Conservation (phyloP, 1,139 yeast species). For the Arxiozyma slooffiae region DNA sequence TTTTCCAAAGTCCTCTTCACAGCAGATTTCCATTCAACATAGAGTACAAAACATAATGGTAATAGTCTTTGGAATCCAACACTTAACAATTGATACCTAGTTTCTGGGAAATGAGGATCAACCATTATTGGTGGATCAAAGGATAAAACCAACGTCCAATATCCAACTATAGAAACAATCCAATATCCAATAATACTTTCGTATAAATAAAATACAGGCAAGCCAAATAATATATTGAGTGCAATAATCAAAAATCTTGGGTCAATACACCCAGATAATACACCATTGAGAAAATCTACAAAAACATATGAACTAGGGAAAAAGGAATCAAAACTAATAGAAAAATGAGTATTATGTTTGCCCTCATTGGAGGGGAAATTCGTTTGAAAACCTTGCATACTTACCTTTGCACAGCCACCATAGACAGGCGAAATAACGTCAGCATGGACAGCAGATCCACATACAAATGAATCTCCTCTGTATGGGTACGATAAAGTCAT, state of each 20-base stretch:
- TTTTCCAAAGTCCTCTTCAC: slow-evolving; percentile 34
- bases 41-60: slow-evolving; percentile 64
- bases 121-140: slow-evolving; percentile 71
- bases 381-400: slow-evolving; percentile 47
- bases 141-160: slow-evolving; percentile 74
- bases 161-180: slow-evolving; percentile 57
- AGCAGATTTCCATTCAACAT: slow-evolving; percentile 59
- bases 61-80: slow-evolving; percentile 63
- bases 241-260: slow-evolving; percentile 50
- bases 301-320: slow-evolving; percentile 70
- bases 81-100: slow-evolving; percentile 55
- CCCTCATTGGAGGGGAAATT: slow-evolving; percentile 42
- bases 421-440: slow-evolving; percentile 60
- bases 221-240: slow-evolving; percentile 49
- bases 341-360: slow-evolving; percentile 39
- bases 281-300: slow-evolving; percentile 30
- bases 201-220: slow-evolving; percentile 49
- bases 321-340: slow-evolving; percentile 56
- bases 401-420: slow-evolving; percentile 75
- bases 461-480: slow-evolving; percentile 80
- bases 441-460: slow-evolving; percentile 85
- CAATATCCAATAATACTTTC: slow-evolving; percentile 53
- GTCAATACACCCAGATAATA: slow-evolving; percentile 48
- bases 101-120: slow-evolving; percentile 44
- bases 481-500: slow-evolving; percentile 46